Base-by-base conservation (phyloP, 441 rosid genomes). In the Bocquillonia castaneifolia region DNA sequence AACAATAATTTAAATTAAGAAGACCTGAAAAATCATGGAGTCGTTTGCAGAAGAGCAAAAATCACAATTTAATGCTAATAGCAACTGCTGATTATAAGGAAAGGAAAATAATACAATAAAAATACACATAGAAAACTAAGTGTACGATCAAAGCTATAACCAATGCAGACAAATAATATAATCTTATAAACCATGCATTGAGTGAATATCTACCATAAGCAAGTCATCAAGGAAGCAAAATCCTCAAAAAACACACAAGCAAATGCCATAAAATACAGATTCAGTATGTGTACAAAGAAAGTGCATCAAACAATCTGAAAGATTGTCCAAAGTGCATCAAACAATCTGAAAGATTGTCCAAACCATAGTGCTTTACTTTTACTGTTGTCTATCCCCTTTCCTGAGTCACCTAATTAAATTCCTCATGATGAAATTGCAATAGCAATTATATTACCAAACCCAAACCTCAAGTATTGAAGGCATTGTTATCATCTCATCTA, bases 1-100 rank as follows among this genome's bases (percentile, higher is more conserved):
- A 29, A 61, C 28, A 60, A 54, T 42, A 42, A 74, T 58, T 44
- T 39, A 77, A 32, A 40, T 42, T 20, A 52, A n/a, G n/a, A n/a
- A n/a, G n/a, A n/a, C n/a, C n/a, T n/a, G n/a, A n/a, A n/a, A n/a
- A n/a, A n/a, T n/a, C n/a, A n/a, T n/a, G n/a, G n/a, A 58, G 31
- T 15, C 18, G 25, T 34, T 29, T 12, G 18, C n/a, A 40, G 15
- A 3, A 60, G 32, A 34, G 18, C 23, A 42, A 63, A 55, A 31
- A 26, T n/a, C 48, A 62, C 3, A 32, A 12, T 34, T 18, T 20
- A 17, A 28, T 17, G 18, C 47, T 22, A 17, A 3, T 59, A 25
- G 26, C 29, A 3, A 51, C 8, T 13, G 14, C n/a, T 34, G 61
- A n/a, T 34, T 59, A 36, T 7, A 20, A 34, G 36, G 39, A 18